Percentiles rank a stretch among this genome's conserved stretches.
phyloP scores from a whole-genome alignment of 2,329 filamentous ascomycete genomes.

The Endothia cerciana region DNA sequence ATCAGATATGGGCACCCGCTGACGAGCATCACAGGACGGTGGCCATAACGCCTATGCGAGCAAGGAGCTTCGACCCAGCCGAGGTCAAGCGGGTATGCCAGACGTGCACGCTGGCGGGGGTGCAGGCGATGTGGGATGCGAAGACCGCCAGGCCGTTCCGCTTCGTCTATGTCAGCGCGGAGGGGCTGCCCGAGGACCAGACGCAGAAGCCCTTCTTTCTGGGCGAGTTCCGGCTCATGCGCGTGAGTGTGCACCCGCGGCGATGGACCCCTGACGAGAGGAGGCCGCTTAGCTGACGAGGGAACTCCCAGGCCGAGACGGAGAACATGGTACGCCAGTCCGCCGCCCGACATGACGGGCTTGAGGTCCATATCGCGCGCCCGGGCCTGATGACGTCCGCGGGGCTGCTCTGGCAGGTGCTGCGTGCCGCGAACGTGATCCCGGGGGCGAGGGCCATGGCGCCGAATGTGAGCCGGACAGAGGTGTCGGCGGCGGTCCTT shows the following conservation, averaged over 20 bases:
- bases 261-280: neutral
- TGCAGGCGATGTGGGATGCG: constrained; percentile 35
- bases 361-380: constrained; percentile 47
- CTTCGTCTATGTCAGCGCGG: constrained; percentile 34
- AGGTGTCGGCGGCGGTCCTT: constrained; percentile 46
- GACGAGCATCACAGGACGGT: constrained; percentile 33
- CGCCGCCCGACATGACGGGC: constrained; percentile 42
- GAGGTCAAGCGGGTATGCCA: constrained; percentile 36
- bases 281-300: neutral
- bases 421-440: constrained; percentile 34
- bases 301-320: constrained; percentile 46
- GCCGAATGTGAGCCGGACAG: constrained; percentile 8
- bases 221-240: constrained; percentile 13
- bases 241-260: constrained; percentile 4
- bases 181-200: constrained; percentile 7
- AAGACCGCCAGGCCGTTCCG: constrained; percentile 35
- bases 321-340: constrained; percentile 49
- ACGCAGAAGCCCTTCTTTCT: constrained; percentile 10
- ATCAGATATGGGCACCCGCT: neutral
- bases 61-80: constrained; percentile 24
- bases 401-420: constrained; percentile 23
- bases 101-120: constrained; percentile 32
- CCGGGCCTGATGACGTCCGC: constrained; percentile 46
- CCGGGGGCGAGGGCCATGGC: constrained; percentile 33
- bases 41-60: constrained; percentile 34